Percentiles rank a stretch among this genome's conserved stretches.
phyloP scores from a whole-genome alignment of 2,329 filamentous ascomycete species.

The Pseudogymnoascus sp. region DNA sequence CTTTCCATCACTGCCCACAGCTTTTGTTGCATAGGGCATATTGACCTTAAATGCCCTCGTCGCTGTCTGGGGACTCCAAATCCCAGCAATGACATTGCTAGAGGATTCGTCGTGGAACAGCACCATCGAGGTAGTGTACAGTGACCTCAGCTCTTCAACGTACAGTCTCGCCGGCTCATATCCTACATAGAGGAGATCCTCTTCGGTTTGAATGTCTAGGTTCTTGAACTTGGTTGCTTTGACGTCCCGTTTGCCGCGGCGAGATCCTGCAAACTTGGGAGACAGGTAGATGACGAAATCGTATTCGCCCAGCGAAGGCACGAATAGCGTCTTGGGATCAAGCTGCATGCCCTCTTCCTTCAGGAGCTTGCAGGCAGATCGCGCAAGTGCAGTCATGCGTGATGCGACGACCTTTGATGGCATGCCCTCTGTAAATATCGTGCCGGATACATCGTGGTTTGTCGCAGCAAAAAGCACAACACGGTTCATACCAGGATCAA shows the following conservation, averaged over 20 bases:
- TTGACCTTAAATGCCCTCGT: constrained; percentile 59
- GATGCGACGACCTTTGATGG: constrained; percentile 78
- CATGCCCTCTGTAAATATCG: constrained; percentile 66
- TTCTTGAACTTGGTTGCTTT: constrained; percentile 66
- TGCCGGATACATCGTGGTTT: constrained; percentile 67
- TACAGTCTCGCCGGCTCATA: constrained; percentile 56
- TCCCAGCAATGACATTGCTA: constrained; percentile 50
- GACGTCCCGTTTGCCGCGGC: constrained; percentile 29
- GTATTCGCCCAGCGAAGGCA: constrained; percentile 66
- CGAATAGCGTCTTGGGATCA: constrained; percentile 57
- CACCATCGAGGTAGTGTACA: constrained; percentile 62
- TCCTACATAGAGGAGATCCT: constrained; percentile 37
- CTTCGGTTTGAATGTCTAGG: constrained; percentile 51
- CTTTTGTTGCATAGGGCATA: constrained; percentile 58
- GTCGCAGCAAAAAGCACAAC: constrained; percentile 75
- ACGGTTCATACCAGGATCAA: constrained; percentile 82
- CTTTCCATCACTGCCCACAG: constrained; percentile 30
- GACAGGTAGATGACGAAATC: constrained; percentile 72
- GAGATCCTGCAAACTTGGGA: constrained; percentile 28
- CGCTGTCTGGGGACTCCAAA: constrained; percentile 51
- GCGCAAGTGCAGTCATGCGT: constrained; percentile 73
- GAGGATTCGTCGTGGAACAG: constrained; percentile 65
- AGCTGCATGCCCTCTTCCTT: constrained; percentile 44
- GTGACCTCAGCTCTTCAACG: constrained; percentile 54
- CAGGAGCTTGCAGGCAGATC: constrained; percentile 60